A percentile compares a stretch with the other conserved stretches of the same genome.
Evolutionary conservation across 1,284 basidiomycete species (phyloP).

Genomic region (Apiotrichum gracile): DNA sequence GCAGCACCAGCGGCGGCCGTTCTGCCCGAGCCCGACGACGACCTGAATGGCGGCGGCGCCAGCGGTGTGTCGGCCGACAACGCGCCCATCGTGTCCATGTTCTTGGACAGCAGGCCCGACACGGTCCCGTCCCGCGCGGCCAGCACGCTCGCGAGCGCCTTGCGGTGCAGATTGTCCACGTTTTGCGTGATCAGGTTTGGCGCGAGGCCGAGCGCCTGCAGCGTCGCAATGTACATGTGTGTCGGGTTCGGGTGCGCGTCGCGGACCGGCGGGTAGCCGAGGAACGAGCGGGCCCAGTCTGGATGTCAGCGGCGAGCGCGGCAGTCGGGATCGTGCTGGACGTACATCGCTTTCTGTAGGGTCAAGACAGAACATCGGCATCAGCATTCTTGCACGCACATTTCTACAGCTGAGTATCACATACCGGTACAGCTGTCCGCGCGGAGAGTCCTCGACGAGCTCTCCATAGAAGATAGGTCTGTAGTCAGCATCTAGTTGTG

Average conservation of each 20-base stretch:
- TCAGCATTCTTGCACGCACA: too few relatives aligned
- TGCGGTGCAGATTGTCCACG: conserved; percentile 79
- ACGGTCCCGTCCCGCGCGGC: not conserved
- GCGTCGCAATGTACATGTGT: conserved; percentile 74
- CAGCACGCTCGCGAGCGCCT: conserved; percentile 53
- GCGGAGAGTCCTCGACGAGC: conserved; percentile 62
- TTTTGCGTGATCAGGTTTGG: conserved; percentile 79
- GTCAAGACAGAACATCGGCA: too few relatives aligned
- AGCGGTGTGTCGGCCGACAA: too few relatives aligned
- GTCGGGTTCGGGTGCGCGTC: conserved; percentile 76
- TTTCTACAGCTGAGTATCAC: too few relatives aligned
- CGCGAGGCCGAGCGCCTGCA: conserved; percentile 64
- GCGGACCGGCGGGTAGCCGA: conserved; percentile 68
- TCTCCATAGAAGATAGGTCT: conserved; percentile 63
- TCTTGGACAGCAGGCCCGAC: too few relatives aligned
- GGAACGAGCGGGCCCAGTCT: conserved; percentile 67
- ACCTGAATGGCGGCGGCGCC: too few relatives aligned
- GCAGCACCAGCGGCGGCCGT: too few relatives aligned
- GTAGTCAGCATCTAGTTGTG: not conserved
- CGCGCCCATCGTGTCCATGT: too few relatives aligned
- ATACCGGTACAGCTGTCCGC: conserved; percentile 67
- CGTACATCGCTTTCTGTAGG: conserved; percentile 41
- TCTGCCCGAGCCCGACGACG: too few relatives aligned
- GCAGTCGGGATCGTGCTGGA: too few relatives aligned
- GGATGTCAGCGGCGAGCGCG: not conserved